Evolutionary conservation across 83 land plant genomes (phyloP).

Genomic region (Larix sibirica): DNA sequence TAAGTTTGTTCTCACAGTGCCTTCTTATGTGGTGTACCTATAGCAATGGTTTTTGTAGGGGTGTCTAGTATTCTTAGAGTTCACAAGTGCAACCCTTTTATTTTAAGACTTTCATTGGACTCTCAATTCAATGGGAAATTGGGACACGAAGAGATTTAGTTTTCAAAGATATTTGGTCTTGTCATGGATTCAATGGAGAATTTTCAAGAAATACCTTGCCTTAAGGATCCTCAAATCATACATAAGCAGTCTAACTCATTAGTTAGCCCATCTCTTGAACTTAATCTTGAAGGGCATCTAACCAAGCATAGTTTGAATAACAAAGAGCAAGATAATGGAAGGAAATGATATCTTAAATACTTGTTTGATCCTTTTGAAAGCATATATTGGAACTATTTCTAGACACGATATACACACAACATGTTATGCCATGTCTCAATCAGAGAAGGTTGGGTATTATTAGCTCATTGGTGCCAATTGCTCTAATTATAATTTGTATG

Average conservation of each 20-base stretch:
- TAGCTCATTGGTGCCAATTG: too few species aligned
- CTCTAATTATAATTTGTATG: too few species aligned
- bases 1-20: neutral
- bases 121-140: neutral
- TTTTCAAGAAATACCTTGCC: neutral
- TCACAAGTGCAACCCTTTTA: neutral
- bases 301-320: too few species aligned
- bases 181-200: slow-evolving; percentile 2
- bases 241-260: slow-evolving; percentile 15
- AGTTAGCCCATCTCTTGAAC: too few species aligned
- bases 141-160: slow-evolving; percentile 26
- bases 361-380: too few species aligned
- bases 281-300: too few species aligned
- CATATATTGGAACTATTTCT: too few species aligned
- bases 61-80: neutral
- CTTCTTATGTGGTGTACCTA: neutral
- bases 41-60: neutral
- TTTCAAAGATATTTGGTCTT: slow-evolving; percentile 36
- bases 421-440: too few species aligned
- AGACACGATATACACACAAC: too few species aligned
- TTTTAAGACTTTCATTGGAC: neutral
- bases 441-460: too few species aligned
- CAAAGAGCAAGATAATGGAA: too few species aligned
- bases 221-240: slow-evolving; percentile 23
- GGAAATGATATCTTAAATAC: too few species aligned